A percentile compares a stretch with the other conserved stretches of the same genome.
phyloP scores from a whole-genome alignment of 805 yeast species.

The Wickerhamiella hasegawae region DNA sequence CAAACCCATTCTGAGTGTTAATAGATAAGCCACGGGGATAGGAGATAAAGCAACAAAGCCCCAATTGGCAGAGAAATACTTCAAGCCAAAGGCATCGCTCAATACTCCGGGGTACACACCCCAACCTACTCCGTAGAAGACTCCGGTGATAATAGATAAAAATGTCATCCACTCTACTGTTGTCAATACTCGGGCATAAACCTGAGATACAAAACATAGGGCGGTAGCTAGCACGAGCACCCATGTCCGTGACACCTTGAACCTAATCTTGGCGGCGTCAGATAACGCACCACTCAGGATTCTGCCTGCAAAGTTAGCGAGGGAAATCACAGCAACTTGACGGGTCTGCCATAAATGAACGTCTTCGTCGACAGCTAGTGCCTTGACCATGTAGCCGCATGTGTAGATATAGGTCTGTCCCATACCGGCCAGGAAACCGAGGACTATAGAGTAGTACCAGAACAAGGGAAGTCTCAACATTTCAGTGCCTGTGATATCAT shows the following conservation, averaged over 20 bases:
- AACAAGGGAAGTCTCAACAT: conserved; percentile 25
- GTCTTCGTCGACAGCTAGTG: conserved; percentile 20
- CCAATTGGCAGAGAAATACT: conserved; percentile 54
- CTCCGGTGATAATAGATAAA: conserved; percentile 43
- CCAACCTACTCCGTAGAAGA: conserved; percentile 58
- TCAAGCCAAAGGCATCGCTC: conserved; percentile 60
- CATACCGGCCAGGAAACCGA: conserved; percentile 44
- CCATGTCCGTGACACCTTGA: conserved; percentile 31
- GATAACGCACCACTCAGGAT: conserved; percentile 46
- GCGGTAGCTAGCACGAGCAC: conserved; percentile 37
- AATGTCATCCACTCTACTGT: conserved; percentile 25
- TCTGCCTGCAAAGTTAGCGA: conserved; percentile 53
- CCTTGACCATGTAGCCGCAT: conserved; percentile 51
- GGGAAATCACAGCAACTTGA: conserved; percentile 58
- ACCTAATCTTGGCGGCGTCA: conserved; percentile 36
- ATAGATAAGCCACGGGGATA: conserved; percentile 38
- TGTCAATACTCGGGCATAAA: conserved; percentile 16
- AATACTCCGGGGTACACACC: conserved; percentile 62
- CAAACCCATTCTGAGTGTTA: conserved; percentile 48
- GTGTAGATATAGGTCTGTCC: conserved; percentile 66
- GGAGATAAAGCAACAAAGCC: conserved; percentile 58
- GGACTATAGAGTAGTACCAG: conserved; percentile 33
- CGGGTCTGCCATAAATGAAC: conserved; percentile 36
- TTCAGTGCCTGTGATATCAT: conserved; percentile 7
- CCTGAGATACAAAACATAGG: conserved; percentile 35